A percentile compares a stretch with the other conserved stretches of the same genome.
phyloP scores from a whole-genome alignment of 106 monocot species.

The Amphibolis antarctica region DNA sequence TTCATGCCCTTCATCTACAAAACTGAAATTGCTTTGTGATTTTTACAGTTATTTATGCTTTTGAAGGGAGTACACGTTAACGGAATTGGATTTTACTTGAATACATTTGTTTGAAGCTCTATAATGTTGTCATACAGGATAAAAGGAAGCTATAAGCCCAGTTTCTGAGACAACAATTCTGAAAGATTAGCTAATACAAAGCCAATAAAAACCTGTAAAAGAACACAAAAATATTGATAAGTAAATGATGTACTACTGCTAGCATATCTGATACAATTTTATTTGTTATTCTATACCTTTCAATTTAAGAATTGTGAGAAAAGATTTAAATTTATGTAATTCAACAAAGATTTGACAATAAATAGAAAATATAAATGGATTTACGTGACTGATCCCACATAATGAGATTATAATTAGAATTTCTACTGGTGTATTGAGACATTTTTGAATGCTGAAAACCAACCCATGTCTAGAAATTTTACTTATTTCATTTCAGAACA shows the following conservation, averaged over 20 bases:
- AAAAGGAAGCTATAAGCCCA: slow-evolving; percentile 42
- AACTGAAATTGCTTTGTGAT: neutral
- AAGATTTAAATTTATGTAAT: too few relatives aligned
- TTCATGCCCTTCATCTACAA: neutral
- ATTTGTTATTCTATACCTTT: too few relatives aligned
- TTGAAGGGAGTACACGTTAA: neutral
- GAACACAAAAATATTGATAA: neutral
- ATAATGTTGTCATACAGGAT: too few relatives aligned
- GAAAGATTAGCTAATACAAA: slow-evolving; percentile 92
- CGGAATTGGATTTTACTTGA: neutral
- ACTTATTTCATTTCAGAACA: neutral
- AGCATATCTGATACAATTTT: neutral
- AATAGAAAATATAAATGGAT: too few relatives aligned
- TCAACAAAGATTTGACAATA: too few relatives aligned
- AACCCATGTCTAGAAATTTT: neutral
- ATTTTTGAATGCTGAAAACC: too few relatives aligned
- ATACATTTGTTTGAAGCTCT: slow-evolving; percentile 2
- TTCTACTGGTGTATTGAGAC: too few relatives aligned
- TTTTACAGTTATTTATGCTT: neutral
- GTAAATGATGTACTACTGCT: neutral
- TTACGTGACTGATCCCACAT: too few relatives aligned
- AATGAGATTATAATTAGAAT: too few relatives aligned
- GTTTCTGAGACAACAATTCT: slow-evolving; percentile 38
- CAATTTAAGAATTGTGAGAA: too few relatives aligned
- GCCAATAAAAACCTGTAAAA: slow-evolving; percentile 78